These are phyloP conservation scores for Berberis thunbergii DNA, from an alignment of 164 flowering plant genomes.

Conservation along the genomic window DNA sequence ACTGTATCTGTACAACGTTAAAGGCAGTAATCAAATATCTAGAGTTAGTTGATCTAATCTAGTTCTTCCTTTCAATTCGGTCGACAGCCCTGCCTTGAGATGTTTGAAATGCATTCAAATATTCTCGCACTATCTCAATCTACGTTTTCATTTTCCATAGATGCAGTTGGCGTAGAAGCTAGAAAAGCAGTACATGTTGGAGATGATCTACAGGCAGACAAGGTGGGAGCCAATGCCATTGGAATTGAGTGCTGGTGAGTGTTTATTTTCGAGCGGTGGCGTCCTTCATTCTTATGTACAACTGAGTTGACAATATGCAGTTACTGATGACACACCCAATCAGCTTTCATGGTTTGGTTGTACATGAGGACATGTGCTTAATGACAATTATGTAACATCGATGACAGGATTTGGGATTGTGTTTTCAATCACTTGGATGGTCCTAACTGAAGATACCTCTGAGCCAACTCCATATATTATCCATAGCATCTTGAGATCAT, in stretches of 20 bases:
- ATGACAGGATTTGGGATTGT: too few relatives aligned
- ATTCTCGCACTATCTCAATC: not conserved
- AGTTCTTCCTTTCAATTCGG: not conserved
- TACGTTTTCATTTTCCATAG: slow-evolving; percentile 23
- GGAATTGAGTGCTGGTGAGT: slow-evolving; percentile 88
- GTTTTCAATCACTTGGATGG: too few relatives aligned
- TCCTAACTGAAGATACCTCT: too few relatives aligned
- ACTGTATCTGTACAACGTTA: not conserved
- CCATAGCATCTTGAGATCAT: not conserved
- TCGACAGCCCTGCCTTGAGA: not conserved
- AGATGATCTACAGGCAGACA: slow-evolving; percentile 78
- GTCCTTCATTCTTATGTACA: not conserved
- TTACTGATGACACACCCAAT: too few relatives aligned
- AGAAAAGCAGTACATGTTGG: slow-evolving; percentile 73
- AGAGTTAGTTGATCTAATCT: too few relatives aligned
- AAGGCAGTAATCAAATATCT: not conserved
- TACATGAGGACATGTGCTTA: too few relatives aligned
- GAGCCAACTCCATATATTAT: too few relatives aligned
- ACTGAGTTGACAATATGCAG: not conserved
- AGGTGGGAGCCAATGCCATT: slow-evolving; percentile 68
- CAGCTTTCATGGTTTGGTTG: too few relatives aligned
- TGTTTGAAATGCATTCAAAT: not conserved
- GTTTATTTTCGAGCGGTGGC: not conserved
- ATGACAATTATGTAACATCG: too few relatives aligned
- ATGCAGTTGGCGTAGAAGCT: slow-evolving; percentile 50